phyloP scores from a whole-genome alignment of 83 land plant genomes.

The Thuja plicata region DNA sequence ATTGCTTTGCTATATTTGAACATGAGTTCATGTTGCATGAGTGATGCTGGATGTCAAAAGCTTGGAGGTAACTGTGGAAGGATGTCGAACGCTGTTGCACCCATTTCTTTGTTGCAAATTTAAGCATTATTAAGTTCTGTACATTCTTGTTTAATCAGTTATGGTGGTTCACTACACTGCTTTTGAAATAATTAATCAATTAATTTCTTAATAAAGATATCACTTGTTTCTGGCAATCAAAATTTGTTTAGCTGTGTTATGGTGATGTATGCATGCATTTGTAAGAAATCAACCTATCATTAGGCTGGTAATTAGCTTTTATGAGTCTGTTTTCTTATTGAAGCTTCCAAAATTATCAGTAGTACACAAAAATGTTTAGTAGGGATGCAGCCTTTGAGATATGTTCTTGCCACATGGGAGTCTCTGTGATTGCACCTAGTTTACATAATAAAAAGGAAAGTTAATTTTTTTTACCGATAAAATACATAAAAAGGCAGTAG shows the following conservation, averaged over 20 bases:
- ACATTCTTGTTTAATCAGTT: background rate
- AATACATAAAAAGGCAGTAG: too few relatives aligned
- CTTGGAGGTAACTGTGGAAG: constrained; percentile 58
- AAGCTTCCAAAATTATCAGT: too few relatives aligned
- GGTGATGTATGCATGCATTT: background rate
- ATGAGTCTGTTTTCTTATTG: too few relatives aligned
- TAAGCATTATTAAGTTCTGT: background rate
- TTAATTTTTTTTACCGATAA: background rate
- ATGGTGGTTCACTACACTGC: background rate
- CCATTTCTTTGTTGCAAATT: background rate
- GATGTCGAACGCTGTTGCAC: background rate
- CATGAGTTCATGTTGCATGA: constrained; percentile 64
- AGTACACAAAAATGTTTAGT: background rate
- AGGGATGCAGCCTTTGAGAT: background rate
- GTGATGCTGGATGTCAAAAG: constrained; percentile 74
- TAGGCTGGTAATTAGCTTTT: background rate
- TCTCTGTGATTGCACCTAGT: background rate
- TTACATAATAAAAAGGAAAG: background rate
- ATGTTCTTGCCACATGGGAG: background rate
- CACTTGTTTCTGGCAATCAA: background rate
- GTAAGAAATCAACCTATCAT: background rate
- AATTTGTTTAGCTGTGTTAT: background rate
- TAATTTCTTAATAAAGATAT: background rate
- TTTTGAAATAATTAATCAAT: background rate
- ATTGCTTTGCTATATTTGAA: constrained; percentile 56